Percentiles rank a stretch among this genome's conserved stretches.
Evolutionary conservation across 2,329 filamentous ascomycete genomes (phyloP).

Genomic region (Clarireedia hainanense): DNA sequence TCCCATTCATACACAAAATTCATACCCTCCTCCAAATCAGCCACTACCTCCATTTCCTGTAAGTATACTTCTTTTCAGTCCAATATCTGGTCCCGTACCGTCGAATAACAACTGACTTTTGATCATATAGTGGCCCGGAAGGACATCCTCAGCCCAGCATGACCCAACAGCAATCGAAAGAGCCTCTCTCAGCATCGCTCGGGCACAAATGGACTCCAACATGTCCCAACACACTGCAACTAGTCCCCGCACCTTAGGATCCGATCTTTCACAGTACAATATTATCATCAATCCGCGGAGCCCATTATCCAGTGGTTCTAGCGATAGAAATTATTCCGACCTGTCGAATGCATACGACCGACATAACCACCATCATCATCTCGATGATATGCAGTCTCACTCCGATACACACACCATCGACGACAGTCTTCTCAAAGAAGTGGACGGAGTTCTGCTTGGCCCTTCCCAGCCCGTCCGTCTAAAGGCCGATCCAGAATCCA

Average conservation of each 20-base stretch:
- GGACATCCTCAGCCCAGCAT: slow-evolving; percentile 12
- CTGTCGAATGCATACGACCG: slow-evolving; percentile 15
- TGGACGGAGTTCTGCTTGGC: slow-evolving; percentile 35
- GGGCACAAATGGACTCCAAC: neutral
- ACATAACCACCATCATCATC: slow-evolving; percentile 5
- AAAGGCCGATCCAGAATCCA: slow-evolving; percentile 41
- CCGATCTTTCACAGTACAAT: slow-evolving; percentile 3
- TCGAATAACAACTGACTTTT: too few relatives aligned
- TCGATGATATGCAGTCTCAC: slow-evolving; percentile 24
- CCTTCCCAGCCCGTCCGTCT: slow-evolving; percentile 39
- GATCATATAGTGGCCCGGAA: slow-evolving; percentile 6
- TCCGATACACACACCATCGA: slow-evolving; percentile 26
- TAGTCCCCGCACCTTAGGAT: neutral
- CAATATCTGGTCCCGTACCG: too few relatives aligned
- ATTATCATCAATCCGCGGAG: neutral
- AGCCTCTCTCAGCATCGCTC: neutral
- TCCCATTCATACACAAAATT: slow-evolving; percentile 9
- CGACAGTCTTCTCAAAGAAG: slow-evolving; percentile 31
- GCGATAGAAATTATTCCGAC: slow-evolving; percentile 1
- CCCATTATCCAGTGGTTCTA: neutral
- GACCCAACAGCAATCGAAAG: neutral
- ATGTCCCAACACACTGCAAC: neutral
- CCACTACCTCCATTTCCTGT: slow-evolving; percentile 1
- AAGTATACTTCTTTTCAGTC: too few relatives aligned
- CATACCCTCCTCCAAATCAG: slow-evolving; percentile 1